phyloP scores from a whole-genome alignment of 441 rosid genomes.

The Populus hybrid region DNA sequence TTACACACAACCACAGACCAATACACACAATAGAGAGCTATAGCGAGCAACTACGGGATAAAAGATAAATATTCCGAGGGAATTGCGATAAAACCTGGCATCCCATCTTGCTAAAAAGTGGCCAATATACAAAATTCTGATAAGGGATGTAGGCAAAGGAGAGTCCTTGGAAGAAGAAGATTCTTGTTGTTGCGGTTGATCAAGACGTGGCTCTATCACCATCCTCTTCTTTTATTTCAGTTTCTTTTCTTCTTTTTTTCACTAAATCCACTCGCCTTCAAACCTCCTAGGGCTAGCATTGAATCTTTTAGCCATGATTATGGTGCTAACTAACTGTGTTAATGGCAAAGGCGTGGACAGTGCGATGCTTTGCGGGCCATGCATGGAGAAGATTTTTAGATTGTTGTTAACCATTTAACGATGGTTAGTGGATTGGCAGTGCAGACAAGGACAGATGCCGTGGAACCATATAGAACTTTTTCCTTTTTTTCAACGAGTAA shows the following conservation, averaged over 20 bases:
- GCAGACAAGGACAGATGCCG: background rate
- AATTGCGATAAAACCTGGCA: slow-evolving; percentile 40
- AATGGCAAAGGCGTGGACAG: background rate
- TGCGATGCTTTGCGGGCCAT: background rate
- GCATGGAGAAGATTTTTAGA: background rate
- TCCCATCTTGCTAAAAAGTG: slow-evolving; percentile 87
- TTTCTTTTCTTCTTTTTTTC: background rate
- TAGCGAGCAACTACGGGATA: background rate
- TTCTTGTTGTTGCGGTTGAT: background rate
- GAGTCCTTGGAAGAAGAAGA: background rate
- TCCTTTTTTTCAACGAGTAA: no score
- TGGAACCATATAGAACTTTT: no score
- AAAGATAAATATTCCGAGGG: background rate
- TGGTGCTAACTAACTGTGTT: background rate
- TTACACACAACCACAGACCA: background rate
- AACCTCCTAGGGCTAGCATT: background rate
- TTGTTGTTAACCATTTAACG: no score
- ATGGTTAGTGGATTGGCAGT: background rate
- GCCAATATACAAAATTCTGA: slow-evolving; percentile 45
- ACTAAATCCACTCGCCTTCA: background rate
- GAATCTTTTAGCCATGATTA: background rate
- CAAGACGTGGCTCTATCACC: background rate
- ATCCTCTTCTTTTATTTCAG: background rate
- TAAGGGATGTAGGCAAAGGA: slow-evolving; percentile 30
- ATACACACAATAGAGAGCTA: background rate